These are phyloP conservation scores for Gnomoniopsis smithogilvyi DNA, from an alignment of 2,329 filamentous ascomycete genomes.

Conservation along the genomic window DNA sequence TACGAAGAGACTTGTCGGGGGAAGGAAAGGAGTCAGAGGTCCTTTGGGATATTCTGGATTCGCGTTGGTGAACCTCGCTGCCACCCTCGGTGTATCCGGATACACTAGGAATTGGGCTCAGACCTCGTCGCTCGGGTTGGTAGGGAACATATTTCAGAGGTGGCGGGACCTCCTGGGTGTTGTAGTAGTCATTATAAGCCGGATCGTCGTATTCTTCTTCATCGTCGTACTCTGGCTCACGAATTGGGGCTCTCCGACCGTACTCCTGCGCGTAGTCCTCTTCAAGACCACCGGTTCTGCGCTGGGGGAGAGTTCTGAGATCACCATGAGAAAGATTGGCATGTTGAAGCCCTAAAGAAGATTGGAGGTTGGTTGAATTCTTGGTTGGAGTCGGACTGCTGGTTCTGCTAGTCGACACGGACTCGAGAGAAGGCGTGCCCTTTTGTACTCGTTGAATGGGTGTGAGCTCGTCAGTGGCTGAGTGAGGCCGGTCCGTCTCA, in stretches of 20 bases:
- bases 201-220: conserved; percentile 42
- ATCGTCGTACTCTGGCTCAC: conserved; percentile 33
- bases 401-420: conserved; percentile 26
- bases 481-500: conserved; percentile 69
- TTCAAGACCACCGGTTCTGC: conserved; percentile 36
- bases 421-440: conserved; percentile 56
- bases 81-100: conserved; percentile 78
- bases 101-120: conserved; percentile 90
- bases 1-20: conserved; percentile 52
- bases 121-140: conserved; percentile 63
- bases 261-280: conserved; percentile 48
- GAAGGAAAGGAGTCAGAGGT: conserved; percentile 59
- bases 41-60: conserved; percentile 50
- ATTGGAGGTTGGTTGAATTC: conserved; percentile 50
- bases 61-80: conserved; percentile 54
- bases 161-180: conserved; percentile 60
- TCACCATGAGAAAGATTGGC: conserved; percentile 60
- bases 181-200: conserved; percentile 48
- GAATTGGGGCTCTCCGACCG: conserved; percentile 38
- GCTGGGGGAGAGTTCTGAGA: conserved; percentile 50
- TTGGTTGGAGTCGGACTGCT: conserved; percentile 61
- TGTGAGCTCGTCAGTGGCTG: conserved; percentile 60
- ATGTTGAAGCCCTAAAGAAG: conserved; percentile 63
- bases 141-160: conserved; percentile 67
- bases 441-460: conserved; percentile 63